Conservation (phyloP, 768 basidiomycete genomes). For the Pisolithus tinctorius region DNA sequence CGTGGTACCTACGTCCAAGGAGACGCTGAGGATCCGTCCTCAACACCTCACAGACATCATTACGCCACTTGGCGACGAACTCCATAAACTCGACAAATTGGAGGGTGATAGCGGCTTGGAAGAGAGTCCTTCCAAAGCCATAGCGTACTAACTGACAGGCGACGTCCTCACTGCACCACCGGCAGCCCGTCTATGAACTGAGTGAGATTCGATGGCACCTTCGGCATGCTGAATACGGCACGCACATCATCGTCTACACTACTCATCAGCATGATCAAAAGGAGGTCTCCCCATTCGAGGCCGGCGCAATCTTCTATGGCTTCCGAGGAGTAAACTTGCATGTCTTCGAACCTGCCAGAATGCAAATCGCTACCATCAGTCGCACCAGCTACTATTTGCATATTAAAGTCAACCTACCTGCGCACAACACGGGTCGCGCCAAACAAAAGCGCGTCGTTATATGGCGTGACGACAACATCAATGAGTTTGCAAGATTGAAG, state of each 20-base stretch:
- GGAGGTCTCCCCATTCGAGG: background rate
- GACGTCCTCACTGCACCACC: background rate
- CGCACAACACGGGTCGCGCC: background rate
- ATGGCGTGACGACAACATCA: background rate
- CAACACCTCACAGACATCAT: background rate
- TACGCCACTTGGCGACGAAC: background rate
- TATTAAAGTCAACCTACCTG: background rate
- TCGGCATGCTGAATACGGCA: background rate
- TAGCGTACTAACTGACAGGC: background rate
- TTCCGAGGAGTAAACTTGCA: background rate
- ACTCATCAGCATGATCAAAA: background rate
- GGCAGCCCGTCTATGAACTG: background rate
- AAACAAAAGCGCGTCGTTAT: constrained; percentile 2
- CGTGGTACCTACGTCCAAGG: background rate
- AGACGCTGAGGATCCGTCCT: background rate
- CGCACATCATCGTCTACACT: background rate
- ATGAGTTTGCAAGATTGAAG: background rate
- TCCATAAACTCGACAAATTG: background rate
- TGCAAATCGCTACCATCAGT: too few relatives aligned
- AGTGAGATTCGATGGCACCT: background rate
- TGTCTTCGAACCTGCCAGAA: background rate
- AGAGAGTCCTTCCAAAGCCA: background rate
- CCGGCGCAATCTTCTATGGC: background rate
- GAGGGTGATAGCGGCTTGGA: background rate
- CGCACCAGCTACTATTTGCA: background rate